Evolutionary conservation across 2,329 filamentous ascomycete species (phyloP), one percentile per base, ranked within the genome.

Genomic region (Epichloe glyceriae): DNA sequence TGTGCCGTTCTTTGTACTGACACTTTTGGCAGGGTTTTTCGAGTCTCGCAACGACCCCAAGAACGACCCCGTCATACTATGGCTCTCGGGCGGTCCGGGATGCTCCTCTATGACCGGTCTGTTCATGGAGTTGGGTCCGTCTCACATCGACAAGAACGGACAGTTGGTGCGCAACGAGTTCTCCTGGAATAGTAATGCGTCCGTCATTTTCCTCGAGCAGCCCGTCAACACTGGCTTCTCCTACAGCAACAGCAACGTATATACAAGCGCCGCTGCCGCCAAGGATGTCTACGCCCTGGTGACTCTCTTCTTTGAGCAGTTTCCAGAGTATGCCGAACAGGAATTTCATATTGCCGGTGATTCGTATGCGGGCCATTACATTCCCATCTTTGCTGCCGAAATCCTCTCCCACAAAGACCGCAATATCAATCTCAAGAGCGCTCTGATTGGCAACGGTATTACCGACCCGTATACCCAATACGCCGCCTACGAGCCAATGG

Each of bases 131-230:
- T 85, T 98, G 54, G 93, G 93, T 49, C 91, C 93, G n/a, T 83
- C 88, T 30, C 86, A 83, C 55, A 83, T 98, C 67, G 79, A 87
- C 67, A 80, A 90, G 76, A 85, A 95, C 61, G 75, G 88, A 61
- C 81, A 91, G 70, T 68, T 91, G 52, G 79, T 88, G 62, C 82
- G 84, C 77, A 98, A 98, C 73, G 83, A 87, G 45, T 83, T 82
- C 70, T 87, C 90, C 6, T 98, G 93, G 93, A 98, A 97, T 73
- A 83, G 82, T 68, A 97, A 98, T 63, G 93, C 93, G 57, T 96
- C 89, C 47, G 90, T 98, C 65, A 97, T 98, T 72, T 98, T 98
- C 86, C 83, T 98, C 56, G 93, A 98, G 70, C 93, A 98, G 73
- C 93, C 93, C 54, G 90, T 98, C 73, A 97, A 97, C 62, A 90